Conservation (phyloP, 805 yeast genomes). For the Priceomyces haplophilus region DNA sequence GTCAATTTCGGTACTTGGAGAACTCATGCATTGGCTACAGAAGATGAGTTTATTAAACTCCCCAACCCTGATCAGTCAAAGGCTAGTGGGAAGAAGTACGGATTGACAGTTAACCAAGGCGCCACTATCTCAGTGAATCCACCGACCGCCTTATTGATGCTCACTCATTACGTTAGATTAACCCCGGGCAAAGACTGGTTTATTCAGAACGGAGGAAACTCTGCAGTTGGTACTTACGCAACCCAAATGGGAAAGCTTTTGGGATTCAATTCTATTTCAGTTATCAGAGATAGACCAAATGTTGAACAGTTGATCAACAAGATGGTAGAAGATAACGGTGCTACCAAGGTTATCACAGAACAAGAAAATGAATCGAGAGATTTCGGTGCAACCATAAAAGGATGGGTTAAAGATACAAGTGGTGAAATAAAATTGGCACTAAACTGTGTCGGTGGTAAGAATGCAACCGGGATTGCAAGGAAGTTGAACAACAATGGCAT, state of each 20-base stretch:
- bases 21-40: slow-evolving; percentile 50
- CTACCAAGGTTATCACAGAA: slow-evolving; percentile 87
- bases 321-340: slow-evolving; percentile 62
- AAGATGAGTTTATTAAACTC: slow-evolving; percentile 54
- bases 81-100: slow-evolving; percentile 27
- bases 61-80: slow-evolving; percentile 51
- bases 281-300: slow-evolving; percentile 82
- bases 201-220: slow-evolving; percentile 94
- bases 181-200: slow-evolving; percentile 77
- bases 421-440: slow-evolving; percentile 71
- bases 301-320: slow-evolving; percentile 56
- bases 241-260: slow-evolving; percentile 77
- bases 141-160: slow-evolving; percentile 85
- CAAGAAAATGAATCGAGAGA: slow-evolving; percentile 70
- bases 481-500: slow-evolving; percentile 73
- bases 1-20: slow-evolving; percentile 95
- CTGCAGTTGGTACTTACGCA: slow-evolving; percentile 91
- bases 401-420: slow-evolving; percentile 47
- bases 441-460: slow-evolving; percentile 92
- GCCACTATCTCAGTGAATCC: slow-evolving; percentile 94
- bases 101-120: slow-evolving; percentile 52
- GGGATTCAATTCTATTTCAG: slow-evolving; percentile 81
- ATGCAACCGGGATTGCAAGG: slow-evolving; percentile 77
- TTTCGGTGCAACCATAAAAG: slow-evolving; percentile 58
- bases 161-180: slow-evolving; percentile 62